Percentiles rank a stretch among this genome's conserved stretches.
These are phyloP conservation scores for Rosa hybrid DNA, from an alignment of 331 rosid species.

Conservation along the genomic window DNA sequence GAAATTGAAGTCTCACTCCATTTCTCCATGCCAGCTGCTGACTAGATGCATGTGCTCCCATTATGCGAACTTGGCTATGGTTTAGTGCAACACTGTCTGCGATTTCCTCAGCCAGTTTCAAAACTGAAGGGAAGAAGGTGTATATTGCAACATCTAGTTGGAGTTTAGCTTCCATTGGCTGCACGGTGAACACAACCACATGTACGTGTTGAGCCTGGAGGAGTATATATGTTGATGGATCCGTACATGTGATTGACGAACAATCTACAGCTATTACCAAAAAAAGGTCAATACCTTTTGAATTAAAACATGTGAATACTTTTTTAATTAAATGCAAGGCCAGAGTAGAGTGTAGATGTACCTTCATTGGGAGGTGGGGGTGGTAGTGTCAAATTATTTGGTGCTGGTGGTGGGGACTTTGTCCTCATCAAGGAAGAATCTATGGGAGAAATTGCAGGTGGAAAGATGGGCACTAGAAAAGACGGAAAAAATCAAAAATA, in stretches of 20 bases:
- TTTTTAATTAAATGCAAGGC: constrained; percentile 1
- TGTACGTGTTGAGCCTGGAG: constrained; percentile 77
- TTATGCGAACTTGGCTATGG: constrained; percentile 83
- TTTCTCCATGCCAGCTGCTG: too few relatives aligned
- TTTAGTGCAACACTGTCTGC: constrained; percentile 66
- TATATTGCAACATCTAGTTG: constrained; percentile 58
- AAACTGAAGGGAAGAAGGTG: constrained; percentile 73
- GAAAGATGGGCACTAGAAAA: constrained; percentile 52
- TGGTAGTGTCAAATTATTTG: constrained; percentile 58
- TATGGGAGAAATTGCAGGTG: constrained; percentile 62
- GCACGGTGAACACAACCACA: constrained; percentile 93
- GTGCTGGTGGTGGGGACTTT: constrained; percentile 63
- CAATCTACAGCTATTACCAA: constrained; percentile 65
- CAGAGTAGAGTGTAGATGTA: constrained; percentile 25
- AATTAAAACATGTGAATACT: not conserved
- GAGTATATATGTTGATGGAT: constrained; percentile 78
- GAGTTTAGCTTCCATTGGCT: constrained; percentile 86
- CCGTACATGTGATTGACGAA: constrained; percentile 61
- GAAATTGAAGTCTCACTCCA: too few relatives aligned
- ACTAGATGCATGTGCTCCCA: constrained; percentile 85
- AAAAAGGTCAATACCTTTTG: constrained; percentile 20
- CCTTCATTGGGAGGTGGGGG: constrained; percentile 92
- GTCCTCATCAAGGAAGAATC: constrained; percentile 53
- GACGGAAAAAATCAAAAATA: constrained; percentile 16
- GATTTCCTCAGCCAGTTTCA: constrained; percentile 75